Conservation (phyloP, 768 basidiomycete genomes). For the Kockovaella imperatae region DNA sequence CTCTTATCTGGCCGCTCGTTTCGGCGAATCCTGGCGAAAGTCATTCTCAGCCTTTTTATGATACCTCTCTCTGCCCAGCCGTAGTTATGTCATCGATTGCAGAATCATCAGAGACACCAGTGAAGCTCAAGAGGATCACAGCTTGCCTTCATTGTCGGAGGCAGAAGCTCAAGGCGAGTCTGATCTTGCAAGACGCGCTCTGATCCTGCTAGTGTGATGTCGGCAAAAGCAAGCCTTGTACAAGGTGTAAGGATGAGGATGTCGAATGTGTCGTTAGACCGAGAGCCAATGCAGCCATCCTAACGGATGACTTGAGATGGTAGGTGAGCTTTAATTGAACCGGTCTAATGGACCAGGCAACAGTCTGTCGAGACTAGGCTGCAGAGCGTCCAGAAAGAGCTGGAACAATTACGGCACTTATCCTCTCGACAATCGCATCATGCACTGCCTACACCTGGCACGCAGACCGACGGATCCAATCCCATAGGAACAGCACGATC, state of each 20-base stretch:
- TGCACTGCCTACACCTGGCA: neutral
- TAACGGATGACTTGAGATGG: neutral
- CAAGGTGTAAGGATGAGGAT: constrained; percentile 1
- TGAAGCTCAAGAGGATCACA: neutral
- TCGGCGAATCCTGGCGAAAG: too few relatives aligned
- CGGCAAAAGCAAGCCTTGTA: neutral
- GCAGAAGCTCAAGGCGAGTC: constrained; percentile 2
- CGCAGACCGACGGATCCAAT: too few relatives aligned
- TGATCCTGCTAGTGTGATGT: neutral
- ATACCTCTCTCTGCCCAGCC: too few relatives aligned
- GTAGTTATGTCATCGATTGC: too few relatives aligned
- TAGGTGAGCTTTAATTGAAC: neutral
- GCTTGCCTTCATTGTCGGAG: neutral
- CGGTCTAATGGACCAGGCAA: neutral
- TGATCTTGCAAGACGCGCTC: neutral
- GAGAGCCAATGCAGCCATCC: neutral
- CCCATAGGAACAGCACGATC: too few relatives aligned
- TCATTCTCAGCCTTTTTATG: too few relatives aligned
- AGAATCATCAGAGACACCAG: too few relatives aligned
- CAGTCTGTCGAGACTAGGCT: constrained; percentile 1
- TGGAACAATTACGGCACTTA: neutral
- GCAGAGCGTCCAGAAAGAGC: neutral
- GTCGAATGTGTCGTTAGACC: constrained; percentile 1
- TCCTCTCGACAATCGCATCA: neutral
- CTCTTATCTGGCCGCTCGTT: too few relatives aligned